These are phyloP conservation scores for Setomelanomma holmii DNA, from an alignment of 2,329 filamentous ascomycete species.

Conservation along the genomic window DNA sequence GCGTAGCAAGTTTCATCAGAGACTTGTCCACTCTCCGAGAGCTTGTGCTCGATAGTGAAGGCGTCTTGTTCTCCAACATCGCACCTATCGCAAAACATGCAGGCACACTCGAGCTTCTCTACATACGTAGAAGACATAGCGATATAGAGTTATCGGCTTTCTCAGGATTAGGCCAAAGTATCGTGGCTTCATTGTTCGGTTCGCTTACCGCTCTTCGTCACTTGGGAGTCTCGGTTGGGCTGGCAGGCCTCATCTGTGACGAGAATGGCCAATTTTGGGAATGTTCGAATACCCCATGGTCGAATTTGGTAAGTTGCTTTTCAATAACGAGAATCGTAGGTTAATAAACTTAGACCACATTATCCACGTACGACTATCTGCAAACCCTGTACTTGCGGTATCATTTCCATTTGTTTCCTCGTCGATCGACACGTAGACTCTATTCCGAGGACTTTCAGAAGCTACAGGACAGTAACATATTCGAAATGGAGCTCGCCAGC, in stretches of 20 bases:
- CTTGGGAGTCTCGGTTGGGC: background rate
- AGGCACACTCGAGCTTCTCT: background rate
- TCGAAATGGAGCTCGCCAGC: no score
- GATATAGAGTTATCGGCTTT: background rate
- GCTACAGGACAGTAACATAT: no score
- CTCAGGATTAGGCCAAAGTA: background rate
- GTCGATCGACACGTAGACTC: no score
- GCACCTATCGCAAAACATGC: background rate
- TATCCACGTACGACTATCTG: background rate
- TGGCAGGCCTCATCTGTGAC: no score
- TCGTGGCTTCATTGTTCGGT: background rate
- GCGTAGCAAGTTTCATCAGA: no score
- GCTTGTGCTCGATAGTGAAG: background rate
- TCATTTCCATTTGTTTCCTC: background rate
- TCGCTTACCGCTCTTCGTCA: background rate
- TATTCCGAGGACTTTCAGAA: no score
- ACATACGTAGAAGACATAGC: background rate
- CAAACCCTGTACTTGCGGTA: background rate
- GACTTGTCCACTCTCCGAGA: background rate
- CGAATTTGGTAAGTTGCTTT: no score
- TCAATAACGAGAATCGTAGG: background rate
- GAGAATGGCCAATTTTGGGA: no score
- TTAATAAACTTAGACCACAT: background rate
- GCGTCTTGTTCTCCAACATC: background rate
- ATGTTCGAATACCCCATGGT: no score